Evolutionary conservation across 2,329 filamentous ascomycete genomes (phyloP).

Genomic region (Ambrosiella xylebori): DNA sequence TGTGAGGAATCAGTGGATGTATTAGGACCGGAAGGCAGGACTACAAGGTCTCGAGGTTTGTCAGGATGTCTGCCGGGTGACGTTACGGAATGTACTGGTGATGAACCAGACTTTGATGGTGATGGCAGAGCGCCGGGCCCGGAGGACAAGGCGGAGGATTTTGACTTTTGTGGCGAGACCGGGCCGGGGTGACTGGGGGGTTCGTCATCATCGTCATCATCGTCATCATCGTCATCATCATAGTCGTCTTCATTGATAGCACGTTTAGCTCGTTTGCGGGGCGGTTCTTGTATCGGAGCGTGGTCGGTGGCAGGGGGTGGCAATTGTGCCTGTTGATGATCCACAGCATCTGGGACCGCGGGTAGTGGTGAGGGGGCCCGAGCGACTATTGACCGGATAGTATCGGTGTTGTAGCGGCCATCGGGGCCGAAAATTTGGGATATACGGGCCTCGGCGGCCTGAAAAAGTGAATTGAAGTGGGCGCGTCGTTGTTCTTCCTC

Average conservation of each 20-base stretch:
- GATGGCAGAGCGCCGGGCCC: conserved; percentile 45
- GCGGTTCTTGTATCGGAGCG: conserved; percentile 39
- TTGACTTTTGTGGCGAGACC: conserved; percentile 33
- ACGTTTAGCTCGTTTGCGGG: conserved; percentile 57
- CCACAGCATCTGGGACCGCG: conserved; percentile 67
- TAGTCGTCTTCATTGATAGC: conserved; percentile 75
- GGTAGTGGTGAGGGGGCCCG: conserved; percentile 25
- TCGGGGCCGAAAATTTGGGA: conserved; percentile 52
- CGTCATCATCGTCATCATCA: conserved; percentile 74
- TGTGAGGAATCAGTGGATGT: conserved; percentile 29
- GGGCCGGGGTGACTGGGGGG: conserved; percentile 23
- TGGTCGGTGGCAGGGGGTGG: conserved; percentile 42
- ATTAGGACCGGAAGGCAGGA: conserved; percentile 17
- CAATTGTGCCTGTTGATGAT: conserved; percentile 18
- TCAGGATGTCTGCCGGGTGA: conserved; percentile 27
- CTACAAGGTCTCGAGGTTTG: conserved; percentile 12
- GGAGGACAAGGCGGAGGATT: conserved; percentile 25
- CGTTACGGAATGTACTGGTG: conserved; percentile 42
- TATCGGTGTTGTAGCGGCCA: conserved; percentile 33
- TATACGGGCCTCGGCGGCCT: conserved; percentile 59
- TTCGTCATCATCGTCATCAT: conserved; percentile 58
- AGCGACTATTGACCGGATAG: conserved; percentile 42
- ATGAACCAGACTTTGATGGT: conserved; percentile 53
- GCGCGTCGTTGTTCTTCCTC: conserved; percentile 55
- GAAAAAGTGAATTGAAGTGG: conserved; percentile 62